phyloP scores from a whole-genome alignment of 805 yeast genomes.

The Saccharomycopsis fermentans region DNA sequence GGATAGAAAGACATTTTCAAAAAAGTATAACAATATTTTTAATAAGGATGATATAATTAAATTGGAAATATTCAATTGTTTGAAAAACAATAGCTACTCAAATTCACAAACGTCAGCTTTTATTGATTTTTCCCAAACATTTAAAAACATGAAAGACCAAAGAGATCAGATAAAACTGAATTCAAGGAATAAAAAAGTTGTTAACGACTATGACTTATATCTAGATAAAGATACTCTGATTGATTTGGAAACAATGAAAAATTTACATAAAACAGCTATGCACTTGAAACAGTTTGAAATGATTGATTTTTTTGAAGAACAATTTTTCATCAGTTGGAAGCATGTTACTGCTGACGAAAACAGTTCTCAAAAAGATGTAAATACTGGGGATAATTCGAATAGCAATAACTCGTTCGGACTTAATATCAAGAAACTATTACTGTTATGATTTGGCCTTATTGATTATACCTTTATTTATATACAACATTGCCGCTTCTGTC shows the following conservation, averaged over 20 bases:
- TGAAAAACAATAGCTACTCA: neutral
- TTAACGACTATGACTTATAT: neutral
- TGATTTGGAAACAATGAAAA: neutral
- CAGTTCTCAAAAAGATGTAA: neutral
- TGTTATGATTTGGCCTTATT: neutral
- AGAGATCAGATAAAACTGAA: neutral
- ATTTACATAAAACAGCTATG: neutral
- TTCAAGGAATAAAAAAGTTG: neutral
- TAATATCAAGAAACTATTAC: neutral
- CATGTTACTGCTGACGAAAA: neutral
- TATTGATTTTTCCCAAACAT: neutral
- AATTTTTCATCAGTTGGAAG: neutral
- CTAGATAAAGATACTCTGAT: neutral
- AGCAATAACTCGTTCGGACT: neutral
- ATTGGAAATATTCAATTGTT: constrained; percentile 4
- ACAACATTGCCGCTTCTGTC: neutral
- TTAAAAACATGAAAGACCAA: neutral
- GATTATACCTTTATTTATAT: neutral
- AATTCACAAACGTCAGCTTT: neutral
- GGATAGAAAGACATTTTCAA: constrained; percentile 7
- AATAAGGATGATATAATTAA: constrained; percentile 11
- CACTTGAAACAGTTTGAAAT: neutral
- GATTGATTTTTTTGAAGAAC: neutral
- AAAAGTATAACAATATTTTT: constrained; percentile 10
- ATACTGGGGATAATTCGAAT: neutral